A percentile compares a stretch with the other conserved stretches of the same genome.
phyloP scores from a whole-genome alignment of 75 land plant species.

The Azolla pinnata region DNA sequence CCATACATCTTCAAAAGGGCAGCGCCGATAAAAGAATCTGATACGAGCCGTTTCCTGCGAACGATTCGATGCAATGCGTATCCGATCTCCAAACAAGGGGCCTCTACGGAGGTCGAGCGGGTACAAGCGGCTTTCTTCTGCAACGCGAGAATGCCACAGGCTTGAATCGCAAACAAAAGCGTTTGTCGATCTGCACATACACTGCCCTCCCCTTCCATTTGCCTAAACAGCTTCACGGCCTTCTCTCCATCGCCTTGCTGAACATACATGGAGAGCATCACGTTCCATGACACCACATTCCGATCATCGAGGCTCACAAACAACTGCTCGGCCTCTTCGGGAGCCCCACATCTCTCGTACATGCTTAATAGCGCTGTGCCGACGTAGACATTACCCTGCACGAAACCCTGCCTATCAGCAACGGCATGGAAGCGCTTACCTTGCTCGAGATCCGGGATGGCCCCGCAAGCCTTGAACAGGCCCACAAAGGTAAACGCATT shows the following conservation, averaged over 20 bases:
- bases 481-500: constrained; percentile 19
- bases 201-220: neutral
- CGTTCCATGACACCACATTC: constrained; percentile 7
- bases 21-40: constrained; percentile 10
- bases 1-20: constrained; percentile 36
- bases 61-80: constrained; percentile 24
- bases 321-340: neutral
- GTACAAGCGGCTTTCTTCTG: neutral
- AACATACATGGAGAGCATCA: neutral
- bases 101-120: neutral
- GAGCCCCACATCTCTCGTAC: neutral
- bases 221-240: neutral
- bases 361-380: neutral
- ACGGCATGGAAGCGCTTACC: neutral
- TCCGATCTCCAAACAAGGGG: constrained; percentile 16
- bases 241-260: neutral
- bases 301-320: neutral
- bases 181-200: neutral
- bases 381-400: neutral
- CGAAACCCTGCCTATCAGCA: neutral
- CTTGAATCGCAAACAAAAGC: neutral
- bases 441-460: neutral
- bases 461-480: neutral
- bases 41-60: constrained; percentile 10
- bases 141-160: neutral